These are phyloP conservation scores for Solanum boliviense DNA, from an alignment of 257 asterid species.

Conservation along the genomic window DNA sequence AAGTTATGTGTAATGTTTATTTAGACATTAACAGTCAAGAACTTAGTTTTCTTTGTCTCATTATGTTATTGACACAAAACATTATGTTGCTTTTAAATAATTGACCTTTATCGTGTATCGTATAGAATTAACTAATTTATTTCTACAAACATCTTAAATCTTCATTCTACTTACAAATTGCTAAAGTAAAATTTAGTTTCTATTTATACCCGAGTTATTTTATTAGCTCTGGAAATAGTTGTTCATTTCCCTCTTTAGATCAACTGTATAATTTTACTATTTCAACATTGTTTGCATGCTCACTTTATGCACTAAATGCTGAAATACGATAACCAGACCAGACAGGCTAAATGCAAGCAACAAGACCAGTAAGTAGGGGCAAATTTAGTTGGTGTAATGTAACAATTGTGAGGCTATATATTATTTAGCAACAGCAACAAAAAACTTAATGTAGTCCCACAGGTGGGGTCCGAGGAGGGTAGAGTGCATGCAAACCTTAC, in stretches of 20 bases:
- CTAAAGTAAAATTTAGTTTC: neutral
- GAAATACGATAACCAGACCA: neutral
- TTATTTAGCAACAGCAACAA: neutral
- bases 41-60: neutral
- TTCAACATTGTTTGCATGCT: neutral
- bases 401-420: neutral
- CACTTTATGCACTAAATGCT: neutral
- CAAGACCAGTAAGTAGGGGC: neutral
- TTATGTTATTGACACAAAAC: neutral
- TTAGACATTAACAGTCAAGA: neutral
- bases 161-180: neutral
- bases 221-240: constrained; percentile 8
- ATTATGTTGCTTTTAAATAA: neutral
- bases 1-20: neutral
- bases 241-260: neutral
- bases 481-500: neutral
- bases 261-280: neutral
- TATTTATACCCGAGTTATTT: neutral
- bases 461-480: neutral
- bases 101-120: neutral
- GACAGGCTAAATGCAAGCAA: neutral
- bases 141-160: neutral
- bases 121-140: neutral
- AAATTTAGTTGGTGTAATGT: neutral
- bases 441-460: neutral